Evolutionary conservation across 306 rosid genomes (phyloP), one percentile per base, ranked within the genome.

Genomic region (Trifolium fragiferum): DNA sequence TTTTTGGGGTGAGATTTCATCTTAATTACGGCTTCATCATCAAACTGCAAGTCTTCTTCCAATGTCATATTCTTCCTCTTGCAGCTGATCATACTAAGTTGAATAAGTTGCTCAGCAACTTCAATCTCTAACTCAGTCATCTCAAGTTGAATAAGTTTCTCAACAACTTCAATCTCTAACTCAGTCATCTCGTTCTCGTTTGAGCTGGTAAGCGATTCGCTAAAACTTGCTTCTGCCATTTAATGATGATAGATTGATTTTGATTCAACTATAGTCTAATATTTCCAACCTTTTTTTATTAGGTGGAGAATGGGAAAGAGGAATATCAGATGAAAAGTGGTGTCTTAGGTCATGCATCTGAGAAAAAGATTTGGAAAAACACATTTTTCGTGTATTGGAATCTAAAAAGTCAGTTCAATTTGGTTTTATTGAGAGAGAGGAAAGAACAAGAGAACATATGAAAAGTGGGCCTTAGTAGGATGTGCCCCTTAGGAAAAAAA

Each of bases 91-190:
- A n/a, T n/a, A n/a, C 30, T 75, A 82, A 23, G 25, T 23, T 23
- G 25, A 23, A 23, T 1, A 1, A 23, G 1, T 23, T 23, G 25
- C 25, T 23, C 25, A 23, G 2, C 1, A 23, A 2, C 25, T 23
- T 23, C 25, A 23, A 23, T 23, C 25, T 23, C 25, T 23, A 2
- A 23, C 90, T 84, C 13, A 85, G 87, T n/a, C n/a, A n/a, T n/a
- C n/a, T n/a, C n/a, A n/a, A n/a, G n/a, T 64, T 87, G 90, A 76
- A 89, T 72, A 62, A 89, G 87, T 51, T 78, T 69, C 51, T 76
- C 74, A 8, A 79, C 91, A 3, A 84, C 90, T 19, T 60, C 82
- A 77, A 80, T 54, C 0, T 87, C 90, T 12, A 65, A 64, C 68
- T 80, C 82, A 0, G 81, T 80, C 1, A 78, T 19, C 3, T 49